Evolutionary conservation across 257 asterid species (phyloP).

Genomic region (Przewalskia tangutica): DNA sequence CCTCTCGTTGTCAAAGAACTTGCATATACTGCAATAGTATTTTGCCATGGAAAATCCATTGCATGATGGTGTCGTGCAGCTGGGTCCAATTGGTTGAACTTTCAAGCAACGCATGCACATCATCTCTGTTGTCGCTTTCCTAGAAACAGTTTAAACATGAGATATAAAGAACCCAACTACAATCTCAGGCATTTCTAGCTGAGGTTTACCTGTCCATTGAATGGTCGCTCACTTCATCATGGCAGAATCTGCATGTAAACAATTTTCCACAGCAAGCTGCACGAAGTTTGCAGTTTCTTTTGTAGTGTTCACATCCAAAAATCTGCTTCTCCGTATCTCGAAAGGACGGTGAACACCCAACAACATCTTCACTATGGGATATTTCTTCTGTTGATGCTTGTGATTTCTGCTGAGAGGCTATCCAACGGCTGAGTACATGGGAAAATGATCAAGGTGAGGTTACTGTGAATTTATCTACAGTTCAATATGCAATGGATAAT

Average conservation of each 20-base stretch:
- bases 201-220: conserved; percentile 28
- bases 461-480: not conserved
- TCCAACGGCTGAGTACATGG: conserved; percentile 30
- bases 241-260: conserved; percentile 33
- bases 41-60: conserved; percentile 38
- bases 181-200: not conserved
- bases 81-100: conserved; percentile 36
- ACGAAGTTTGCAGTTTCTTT: conserved; percentile 38
- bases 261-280: conserved; percentile 42
- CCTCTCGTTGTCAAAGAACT: conserved; percentile 46
- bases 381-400: conserved; percentile 26
- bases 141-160: conserved; percentile 10
- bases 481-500: not conserved
- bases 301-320: conserved; percentile 39
- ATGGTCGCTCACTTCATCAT: conserved; percentile 42
- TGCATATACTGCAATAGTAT: conserved; percentile 35
- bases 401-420: conserved; percentile 45
- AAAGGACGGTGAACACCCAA: conserved; percentile 29
- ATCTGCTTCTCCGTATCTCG: conserved; percentile 23
- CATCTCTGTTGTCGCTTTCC: conserved; percentile 36
- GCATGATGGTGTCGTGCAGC: conserved; percentile 39
- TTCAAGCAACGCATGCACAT: conserved; percentile 38
- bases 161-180: not conserved
- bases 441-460: not conserved
- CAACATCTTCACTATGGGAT: conserved; percentile 15